Conservation (phyloP, 2,329 filamentous ascomycete genomes). For the Calonectria pseudoreteaudii region DNA sequence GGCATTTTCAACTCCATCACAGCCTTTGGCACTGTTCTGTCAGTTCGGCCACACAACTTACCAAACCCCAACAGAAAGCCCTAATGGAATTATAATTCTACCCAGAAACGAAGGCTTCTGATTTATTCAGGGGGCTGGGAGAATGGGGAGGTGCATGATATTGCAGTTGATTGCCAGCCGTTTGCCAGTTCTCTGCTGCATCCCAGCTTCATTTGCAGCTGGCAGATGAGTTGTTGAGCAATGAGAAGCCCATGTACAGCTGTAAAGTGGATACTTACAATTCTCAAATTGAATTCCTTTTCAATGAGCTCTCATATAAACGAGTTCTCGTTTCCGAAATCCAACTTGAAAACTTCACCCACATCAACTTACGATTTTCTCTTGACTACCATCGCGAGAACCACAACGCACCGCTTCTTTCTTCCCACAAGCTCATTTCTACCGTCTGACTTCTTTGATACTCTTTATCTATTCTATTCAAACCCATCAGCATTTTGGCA, state of each 20-base stretch:
- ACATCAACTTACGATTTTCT: background rate
- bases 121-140: background rate
- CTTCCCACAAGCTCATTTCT: background rate
- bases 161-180: slow-evolving; percentile 2
- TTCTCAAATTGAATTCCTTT: background rate
- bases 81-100: too few relatives aligned
- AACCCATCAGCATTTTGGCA: background rate
- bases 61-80: background rate
- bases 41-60: background rate
- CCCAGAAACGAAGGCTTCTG: too few relatives aligned
- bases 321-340: background rate
- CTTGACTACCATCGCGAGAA: background rate
- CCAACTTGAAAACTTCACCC: background rate
- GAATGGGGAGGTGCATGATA: background rate
- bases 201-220: slow-evolving; percentile 5
- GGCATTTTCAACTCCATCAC: background rate
- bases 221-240: background rate
- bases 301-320: background rate
- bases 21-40: too few relatives aligned
- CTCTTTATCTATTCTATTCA: background rate
- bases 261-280: background rate
- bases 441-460: background rate
- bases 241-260: background rate
- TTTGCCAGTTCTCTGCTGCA: background rate
- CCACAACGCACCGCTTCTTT: background rate